Evolutionary conservation across 2,329 filamentous ascomycete species (phyloP).

Genomic region (Fusarium praegraminearum): DNA sequence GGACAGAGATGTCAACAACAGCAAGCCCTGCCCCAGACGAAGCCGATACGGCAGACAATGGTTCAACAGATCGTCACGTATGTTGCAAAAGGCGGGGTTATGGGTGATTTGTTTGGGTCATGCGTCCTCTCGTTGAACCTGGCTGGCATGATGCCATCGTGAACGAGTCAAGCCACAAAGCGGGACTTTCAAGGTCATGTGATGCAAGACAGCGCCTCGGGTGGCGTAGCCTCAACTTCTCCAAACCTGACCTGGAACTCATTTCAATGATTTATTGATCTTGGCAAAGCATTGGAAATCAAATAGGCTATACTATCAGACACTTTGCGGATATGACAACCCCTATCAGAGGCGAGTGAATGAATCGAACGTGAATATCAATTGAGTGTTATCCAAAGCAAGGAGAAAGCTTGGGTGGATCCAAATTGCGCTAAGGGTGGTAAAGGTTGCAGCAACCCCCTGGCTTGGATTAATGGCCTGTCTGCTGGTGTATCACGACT

Average conservation of each 20-base stretch:
- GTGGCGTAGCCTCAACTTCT: constrained; percentile 21
- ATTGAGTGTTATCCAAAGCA: constrained; percentile 21
- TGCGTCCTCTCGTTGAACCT: constrained; percentile 12
- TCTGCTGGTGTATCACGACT: constrained; percentile 39
- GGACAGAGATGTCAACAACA: constrained; percentile 19
- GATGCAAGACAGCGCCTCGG: constrained; percentile 36
- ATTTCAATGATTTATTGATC: background rate
- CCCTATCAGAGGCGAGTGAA: background rate
- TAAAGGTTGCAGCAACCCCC: constrained; percentile 34
- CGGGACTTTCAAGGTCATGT: constrained; percentile 44
- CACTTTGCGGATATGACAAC: background rate
- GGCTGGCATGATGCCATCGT: constrained; percentile 47
- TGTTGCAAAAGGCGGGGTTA: constrained; percentile 10
- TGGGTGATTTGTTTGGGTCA: constrained; percentile 24
- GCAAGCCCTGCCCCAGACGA: constrained; percentile 20
- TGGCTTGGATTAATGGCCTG: constrained; percentile 36
- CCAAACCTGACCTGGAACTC: too few species aligned
- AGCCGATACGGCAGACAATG: background rate
- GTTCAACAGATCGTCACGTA: constrained; percentile 9
- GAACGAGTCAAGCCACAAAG: constrained; percentile 41
- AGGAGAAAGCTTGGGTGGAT: constrained; percentile 48
- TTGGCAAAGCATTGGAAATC: background rate
- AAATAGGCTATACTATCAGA: background rate
- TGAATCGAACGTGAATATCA: constrained; percentile 13
- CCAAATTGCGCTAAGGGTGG: constrained; percentile 23